Evolutionary conservation across 805 yeast genomes (phyloP).

Genomic region (Schwanniomyces vanrijiae): DNA sequence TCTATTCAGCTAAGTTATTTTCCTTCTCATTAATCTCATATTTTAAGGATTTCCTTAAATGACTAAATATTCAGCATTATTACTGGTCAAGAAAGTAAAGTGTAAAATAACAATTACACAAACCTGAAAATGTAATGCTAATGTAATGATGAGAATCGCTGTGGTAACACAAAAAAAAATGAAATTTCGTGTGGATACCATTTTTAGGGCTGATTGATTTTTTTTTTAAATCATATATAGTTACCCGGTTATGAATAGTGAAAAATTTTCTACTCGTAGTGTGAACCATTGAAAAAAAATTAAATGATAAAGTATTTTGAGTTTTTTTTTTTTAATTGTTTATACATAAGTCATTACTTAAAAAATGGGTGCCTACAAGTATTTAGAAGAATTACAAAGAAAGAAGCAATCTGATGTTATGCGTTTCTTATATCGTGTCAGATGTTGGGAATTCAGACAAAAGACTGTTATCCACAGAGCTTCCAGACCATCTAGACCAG

Average conservation of each 20-base stretch:
- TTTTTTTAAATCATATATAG: background rate
- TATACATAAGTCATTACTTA: slow-evolving; percentile 3
- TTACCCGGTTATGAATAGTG: background rate
- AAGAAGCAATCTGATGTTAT: slow-evolving; percentile 99
- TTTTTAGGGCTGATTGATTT: background rate
- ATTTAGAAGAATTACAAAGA: slow-evolving; percentile 98
- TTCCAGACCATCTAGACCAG: slow-evolving; percentile 98
- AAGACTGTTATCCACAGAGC: slow-evolving; percentile 98
- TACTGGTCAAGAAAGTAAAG: too few species aligned
- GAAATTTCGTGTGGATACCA: background rate
- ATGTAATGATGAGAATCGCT: too few species aligned
- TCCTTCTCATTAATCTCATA: too few species aligned
- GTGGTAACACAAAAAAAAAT: too few species aligned
- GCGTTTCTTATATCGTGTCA: slow-evolving; percentile 98
- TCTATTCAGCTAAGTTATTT: too few species aligned
- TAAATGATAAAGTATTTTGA: background rate
- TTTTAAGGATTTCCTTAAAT: too few species aligned
- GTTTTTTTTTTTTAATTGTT: background rate
- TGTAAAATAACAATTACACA: too few species aligned
- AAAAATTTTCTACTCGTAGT: background rate
- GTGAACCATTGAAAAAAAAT: background rate
- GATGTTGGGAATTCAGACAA: slow-evolving; percentile 99
- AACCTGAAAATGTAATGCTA: too few species aligned
- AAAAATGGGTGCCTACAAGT: slow-evolving; percentile 99
- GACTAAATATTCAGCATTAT: too few species aligned